These are phyloP conservation scores for Thinopyrum elongatum DNA, from an alignment of 176 grass and related monocot genomes.

Conservation along the genomic window DNA sequence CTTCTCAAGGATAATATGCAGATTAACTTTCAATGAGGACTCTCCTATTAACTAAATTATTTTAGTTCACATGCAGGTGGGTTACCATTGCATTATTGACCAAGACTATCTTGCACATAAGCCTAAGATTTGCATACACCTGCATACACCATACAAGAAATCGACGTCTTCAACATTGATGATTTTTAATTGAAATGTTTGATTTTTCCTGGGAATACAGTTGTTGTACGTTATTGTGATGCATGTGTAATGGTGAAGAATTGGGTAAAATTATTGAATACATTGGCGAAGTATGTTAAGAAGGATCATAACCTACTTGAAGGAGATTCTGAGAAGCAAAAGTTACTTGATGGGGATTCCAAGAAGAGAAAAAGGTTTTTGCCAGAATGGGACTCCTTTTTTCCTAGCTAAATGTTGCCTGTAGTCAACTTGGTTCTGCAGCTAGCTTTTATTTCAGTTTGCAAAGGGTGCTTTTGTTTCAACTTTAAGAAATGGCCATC, in stretches of 20 bases:
- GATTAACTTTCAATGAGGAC: too few relatives aligned
- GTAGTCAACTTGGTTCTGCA: constrained; percentile 46
- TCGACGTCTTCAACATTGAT: background rate
- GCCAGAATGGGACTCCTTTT: constrained; percentile 64
- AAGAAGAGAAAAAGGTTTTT: constrained; percentile 75
- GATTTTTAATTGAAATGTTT: constrained; percentile 1
- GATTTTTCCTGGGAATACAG: constrained; percentile 54
- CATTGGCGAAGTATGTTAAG: constrained; percentile 30
- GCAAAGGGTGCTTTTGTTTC: constrained; percentile 86
- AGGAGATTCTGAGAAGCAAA: background rate
- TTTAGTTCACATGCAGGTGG: too few relatives aligned
- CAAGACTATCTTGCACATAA: background rate
- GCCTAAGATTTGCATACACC: background rate
- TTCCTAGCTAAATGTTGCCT: constrained; percentile 43
- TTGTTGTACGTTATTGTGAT: constrained; percentile 38
- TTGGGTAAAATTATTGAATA: constrained; percentile 65
- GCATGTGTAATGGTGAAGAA: constrained; percentile 53
- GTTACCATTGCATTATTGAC: background rate
- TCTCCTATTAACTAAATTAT: too few relatives aligned
- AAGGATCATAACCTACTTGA: constrained; percentile 31
- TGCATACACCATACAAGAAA: background rate
- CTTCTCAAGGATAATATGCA: too few relatives aligned
- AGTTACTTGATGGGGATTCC: background rate
- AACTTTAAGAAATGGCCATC: constrained; percentile 57
- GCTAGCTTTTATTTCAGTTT: constrained; percentile 71